Evolutionary conservation across 1,139 yeast genomes (phyloP).

Genomic region (Protomyces lactucae-debilis): DNA sequence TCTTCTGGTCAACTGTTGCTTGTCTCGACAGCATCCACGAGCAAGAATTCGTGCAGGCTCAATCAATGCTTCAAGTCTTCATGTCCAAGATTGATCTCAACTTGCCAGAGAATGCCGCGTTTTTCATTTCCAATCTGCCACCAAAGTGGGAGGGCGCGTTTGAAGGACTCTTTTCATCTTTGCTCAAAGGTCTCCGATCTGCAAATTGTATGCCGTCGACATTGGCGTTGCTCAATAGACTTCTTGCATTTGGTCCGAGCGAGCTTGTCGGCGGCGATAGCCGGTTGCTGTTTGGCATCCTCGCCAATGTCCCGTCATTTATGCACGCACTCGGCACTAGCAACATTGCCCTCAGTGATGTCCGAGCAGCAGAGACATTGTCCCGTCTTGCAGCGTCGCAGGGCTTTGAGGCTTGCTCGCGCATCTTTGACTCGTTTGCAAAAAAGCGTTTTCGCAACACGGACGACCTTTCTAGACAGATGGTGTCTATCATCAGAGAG

Average conservation of each 20-base stretch:
- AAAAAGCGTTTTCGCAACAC: slow-evolving; percentile 79
- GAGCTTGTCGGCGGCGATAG: slow-evolving; percentile 72
- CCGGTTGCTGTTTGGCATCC: slow-evolving; percentile 63
- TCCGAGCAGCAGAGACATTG: slow-evolving; percentile 53
- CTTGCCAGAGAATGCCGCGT: slow-evolving; percentile 77
- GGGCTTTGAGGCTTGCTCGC: slow-evolving; percentile 57
- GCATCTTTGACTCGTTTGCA: slow-evolving; percentile 70
- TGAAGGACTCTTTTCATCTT: slow-evolving; percentile 76
- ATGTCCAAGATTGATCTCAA: slow-evolving; percentile 82
- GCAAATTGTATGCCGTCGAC: slow-evolving; percentile 75
- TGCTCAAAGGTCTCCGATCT: slow-evolving; percentile 78
- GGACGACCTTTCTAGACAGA: slow-evolving; percentile 79
- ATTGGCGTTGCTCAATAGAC: slow-evolving; percentile 63
- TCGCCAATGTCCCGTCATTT: slow-evolving; percentile 79
- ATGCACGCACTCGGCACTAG: slow-evolving; percentile 64
- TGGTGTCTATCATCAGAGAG: slow-evolving; percentile 61
- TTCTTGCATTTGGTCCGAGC: slow-evolving; percentile 64
- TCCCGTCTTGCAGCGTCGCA: slow-evolving; percentile 57
- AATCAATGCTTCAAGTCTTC: slow-evolving; percentile 75
- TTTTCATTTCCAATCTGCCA: slow-evolving; percentile 81
- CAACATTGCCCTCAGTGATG: slow-evolving; percentile 52
- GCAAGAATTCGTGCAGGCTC: slow-evolving; percentile 82
- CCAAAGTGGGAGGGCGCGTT: slow-evolving; percentile 94
- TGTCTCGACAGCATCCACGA: slow-evolving; percentile 86
- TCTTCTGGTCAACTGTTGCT: slow-evolving; percentile 95